Evolutionary conservation across 1,139 yeast genomes (phyloP).

Genomic region (Yamadazyma spencermartinsiae): DNA sequence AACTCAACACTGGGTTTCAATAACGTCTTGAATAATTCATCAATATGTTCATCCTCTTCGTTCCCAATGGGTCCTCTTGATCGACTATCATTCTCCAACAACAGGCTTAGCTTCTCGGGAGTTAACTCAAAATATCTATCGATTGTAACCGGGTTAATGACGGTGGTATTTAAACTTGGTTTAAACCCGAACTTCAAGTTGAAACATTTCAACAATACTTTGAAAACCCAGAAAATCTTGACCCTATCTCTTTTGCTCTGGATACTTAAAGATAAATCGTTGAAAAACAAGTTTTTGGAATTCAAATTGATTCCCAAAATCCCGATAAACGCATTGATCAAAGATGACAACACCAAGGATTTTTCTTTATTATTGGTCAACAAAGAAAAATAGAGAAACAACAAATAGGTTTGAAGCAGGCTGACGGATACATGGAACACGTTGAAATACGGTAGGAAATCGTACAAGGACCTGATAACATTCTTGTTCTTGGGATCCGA

Average conservation of each 20-base stretch:
- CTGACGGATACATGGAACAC: slow-evolving; percentile 43
- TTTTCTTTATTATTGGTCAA: slow-evolving; percentile 50
- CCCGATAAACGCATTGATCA: slow-evolving; percentile 49
- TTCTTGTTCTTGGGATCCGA: slow-evolving; percentile 16
- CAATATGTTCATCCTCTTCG: slow-evolving; percentile 20
- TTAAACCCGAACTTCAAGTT: slow-evolving; percentile 52
- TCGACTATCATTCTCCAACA: slow-evolving; percentile 26
- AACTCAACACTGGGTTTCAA: slow-evolving; percentile 48
- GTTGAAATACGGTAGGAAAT: slow-evolving; percentile 48
- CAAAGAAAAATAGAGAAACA: slow-evolving; percentile 45
- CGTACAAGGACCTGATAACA: slow-evolving; percentile 41
- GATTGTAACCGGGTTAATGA: slow-evolving; percentile 51
- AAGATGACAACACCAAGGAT: slow-evolving; percentile 42
- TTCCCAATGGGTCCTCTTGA: slow-evolving; percentile 2
- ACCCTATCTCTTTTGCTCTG: slow-evolving; percentile 51
- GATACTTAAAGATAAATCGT: slow-evolving; percentile 40
- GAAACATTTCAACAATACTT: slow-evolving; percentile 51
- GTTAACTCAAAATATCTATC: slow-evolving; percentile 49
- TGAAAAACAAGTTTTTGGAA: slow-evolving; percentile 46
- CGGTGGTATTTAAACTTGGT: slow-evolving; percentile 50
- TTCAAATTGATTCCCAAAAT: slow-evolving; percentile 49
- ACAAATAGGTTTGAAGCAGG: slow-evolving; percentile 44
- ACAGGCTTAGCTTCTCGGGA: slow-evolving; percentile 44
- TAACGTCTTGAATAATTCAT: slow-evolving; percentile 39
- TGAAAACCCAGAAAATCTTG: slow-evolving; percentile 62